Evolutionary conservation across 768 basidiomycete species (phyloP).

Genomic region (Pulveroboletus sp.): DNA sequence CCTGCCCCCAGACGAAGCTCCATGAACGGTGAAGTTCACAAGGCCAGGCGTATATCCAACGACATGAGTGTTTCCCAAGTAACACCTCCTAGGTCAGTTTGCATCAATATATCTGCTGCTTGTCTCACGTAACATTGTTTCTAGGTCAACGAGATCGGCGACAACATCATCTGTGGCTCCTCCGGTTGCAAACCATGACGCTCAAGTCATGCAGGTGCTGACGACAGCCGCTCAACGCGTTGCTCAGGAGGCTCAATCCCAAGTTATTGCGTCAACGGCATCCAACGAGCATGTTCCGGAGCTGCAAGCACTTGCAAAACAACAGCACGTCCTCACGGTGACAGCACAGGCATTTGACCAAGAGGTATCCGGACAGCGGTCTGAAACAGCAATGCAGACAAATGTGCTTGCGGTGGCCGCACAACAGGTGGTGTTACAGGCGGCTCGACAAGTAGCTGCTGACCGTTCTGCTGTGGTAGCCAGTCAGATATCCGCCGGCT

Average conservation of each 20-base stretch:
- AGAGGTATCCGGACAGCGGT: conserved; percentile 53
- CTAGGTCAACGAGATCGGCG: conserved; percentile 31
- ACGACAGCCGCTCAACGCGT: conserved; percentile 75
- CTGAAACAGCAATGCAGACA: conserved; percentile 43
- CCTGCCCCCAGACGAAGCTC: conserved; percentile 45
- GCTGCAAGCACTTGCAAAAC: conserved; percentile 68
- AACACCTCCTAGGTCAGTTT: conserved; percentile 27
- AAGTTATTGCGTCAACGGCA: conserved; percentile 50
- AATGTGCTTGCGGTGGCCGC: conserved; percentile 68
- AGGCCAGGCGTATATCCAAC: conserved; percentile 37
- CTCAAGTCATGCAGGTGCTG: conserved; percentile 72
- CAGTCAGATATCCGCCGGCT: conserved; percentile 36
- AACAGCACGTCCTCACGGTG: conserved; percentile 70
- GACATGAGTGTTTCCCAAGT: conserved; percentile 36
- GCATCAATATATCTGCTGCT: neutral
- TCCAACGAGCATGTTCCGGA: conserved; percentile 44
- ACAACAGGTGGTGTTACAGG: conserved; percentile 76
- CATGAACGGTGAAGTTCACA: conserved; percentile 39
- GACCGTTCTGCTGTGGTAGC: conserved; percentile 45
- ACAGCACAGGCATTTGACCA: conserved; percentile 74
- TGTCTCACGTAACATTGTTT: conserved; percentile 3
- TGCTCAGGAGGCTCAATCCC: conserved; percentile 66
- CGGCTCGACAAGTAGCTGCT: conserved; percentile 56
- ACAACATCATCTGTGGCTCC: conserved; percentile 28
- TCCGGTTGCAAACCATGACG: conserved; percentile 46